Conservation (phyloP, 1,284 basidiomycete genomes). For the Baeospora myosura region DNA sequence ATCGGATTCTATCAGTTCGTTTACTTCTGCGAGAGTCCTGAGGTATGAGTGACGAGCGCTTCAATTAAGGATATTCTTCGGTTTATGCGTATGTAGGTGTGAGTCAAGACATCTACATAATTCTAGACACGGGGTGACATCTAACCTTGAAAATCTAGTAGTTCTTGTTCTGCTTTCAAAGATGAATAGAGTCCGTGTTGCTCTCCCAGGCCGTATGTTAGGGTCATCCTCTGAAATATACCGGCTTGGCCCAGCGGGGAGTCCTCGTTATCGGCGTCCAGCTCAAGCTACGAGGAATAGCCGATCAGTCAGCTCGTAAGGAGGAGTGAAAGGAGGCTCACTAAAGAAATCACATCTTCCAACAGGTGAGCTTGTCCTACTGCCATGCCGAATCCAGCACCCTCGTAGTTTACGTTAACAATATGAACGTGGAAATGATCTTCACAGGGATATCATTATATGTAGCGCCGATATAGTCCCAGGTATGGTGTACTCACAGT, state of each 20-base stretch:
- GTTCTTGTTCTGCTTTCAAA: slow-evolving; percentile 29
- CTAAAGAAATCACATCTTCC: slow-evolving; percentile 84
- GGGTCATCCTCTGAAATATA: slow-evolving; percentile 63
- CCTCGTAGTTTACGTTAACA: slow-evolving; percentile 65
- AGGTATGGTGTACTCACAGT: slow-evolving; percentile 59
- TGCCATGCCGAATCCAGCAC: slow-evolving; percentile 60
- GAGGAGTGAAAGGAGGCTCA: slow-evolving; percentile 28
- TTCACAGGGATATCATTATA: slow-evolving; percentile 23
- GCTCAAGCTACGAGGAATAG: slow-evolving; percentile 47
- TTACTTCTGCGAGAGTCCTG: too few relatives aligned
- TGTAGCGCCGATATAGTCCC: background rate
- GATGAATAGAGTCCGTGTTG: slow-evolving; percentile 64
- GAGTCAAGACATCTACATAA: background rate
- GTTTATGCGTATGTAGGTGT: background rate
- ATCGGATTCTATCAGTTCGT: too few relatives aligned
- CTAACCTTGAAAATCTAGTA: background rate
- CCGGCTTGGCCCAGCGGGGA: slow-evolving; percentile 28
- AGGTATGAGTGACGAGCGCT: too few relatives aligned
- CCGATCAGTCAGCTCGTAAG: background rate
- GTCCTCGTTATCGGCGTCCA: slow-evolving; percentile 29
- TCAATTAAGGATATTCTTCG: background rate
- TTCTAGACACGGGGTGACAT: background rate
- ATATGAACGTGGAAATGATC: slow-evolving; percentile 97
- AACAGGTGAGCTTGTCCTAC: slow-evolving; percentile 91
- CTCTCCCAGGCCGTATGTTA: slow-evolving; percentile 79